These are phyloP conservation scores for Yamadazyma blattariae DNA, from an alignment of 1,139 yeast species.

Conservation along the genomic window DNA sequence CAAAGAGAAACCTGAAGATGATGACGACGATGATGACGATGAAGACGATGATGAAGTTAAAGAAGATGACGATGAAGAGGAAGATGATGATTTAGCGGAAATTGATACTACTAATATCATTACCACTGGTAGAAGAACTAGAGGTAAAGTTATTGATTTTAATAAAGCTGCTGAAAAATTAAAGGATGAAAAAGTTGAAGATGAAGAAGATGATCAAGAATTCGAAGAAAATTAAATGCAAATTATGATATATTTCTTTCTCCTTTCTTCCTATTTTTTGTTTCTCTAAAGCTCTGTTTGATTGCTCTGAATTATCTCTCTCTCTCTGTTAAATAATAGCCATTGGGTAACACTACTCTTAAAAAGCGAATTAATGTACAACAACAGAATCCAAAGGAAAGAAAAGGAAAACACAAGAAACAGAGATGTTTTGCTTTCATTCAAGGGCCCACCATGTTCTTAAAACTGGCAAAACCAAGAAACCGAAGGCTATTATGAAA, in stretches of 20 bases:
- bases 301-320: too few species aligned
- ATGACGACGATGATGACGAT: conserved; percentile 57
- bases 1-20: conserved; percentile 32
- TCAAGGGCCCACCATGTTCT: too few species aligned
- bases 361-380: too few species aligned
- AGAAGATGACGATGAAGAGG: conserved; percentile 57
- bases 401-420: too few species aligned
- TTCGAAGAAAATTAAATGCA: conserved; percentile 13
- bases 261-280: background rate
- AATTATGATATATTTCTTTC: background rate
- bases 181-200: conserved; percentile 44
- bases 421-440: too few species aligned
- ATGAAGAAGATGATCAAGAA: conserved; percentile 43
- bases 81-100: conserved; percentile 79
- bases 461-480: too few species aligned
- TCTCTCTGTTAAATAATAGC: too few species aligned
- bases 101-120: conserved; percentile 85
- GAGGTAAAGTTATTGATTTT: conserved; percentile 87
- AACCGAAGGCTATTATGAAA: too few species aligned
- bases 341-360: too few species aligned
- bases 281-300: background rate
- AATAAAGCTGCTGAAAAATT: conserved; percentile 78
- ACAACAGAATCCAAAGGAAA: too few species aligned
- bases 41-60: conserved; percentile 50
- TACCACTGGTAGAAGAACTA: conserved; percentile 81